Conservation (phyloP, 768 basidiomycete species). For the Terana coerulea region DNA sequence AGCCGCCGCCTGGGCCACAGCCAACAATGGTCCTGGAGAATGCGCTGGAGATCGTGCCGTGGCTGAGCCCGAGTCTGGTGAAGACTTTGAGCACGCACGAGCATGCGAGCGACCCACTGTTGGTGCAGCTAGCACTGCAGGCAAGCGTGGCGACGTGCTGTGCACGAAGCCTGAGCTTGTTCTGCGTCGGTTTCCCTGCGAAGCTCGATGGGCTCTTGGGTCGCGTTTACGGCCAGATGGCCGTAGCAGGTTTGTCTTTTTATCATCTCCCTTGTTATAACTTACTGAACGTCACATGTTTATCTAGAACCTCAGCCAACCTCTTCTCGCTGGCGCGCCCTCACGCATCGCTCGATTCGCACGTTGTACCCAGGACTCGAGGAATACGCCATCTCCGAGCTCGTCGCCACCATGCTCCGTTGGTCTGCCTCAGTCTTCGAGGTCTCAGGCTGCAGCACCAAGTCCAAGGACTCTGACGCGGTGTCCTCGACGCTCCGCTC, state of each 20-base stretch:
- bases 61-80: conserved; percentile 61
- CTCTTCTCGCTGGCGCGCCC: conserved; percentile 71
- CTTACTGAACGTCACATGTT: conserved; percentile 7
- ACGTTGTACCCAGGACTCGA: conserved; percentile 61
- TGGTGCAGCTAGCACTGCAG: conserved; percentile 75
- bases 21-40: conserved; percentile 41
- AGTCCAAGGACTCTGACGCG: conserved; percentile 17
- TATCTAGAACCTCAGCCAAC: conserved; percentile 68
- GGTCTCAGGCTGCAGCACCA: conserved; percentile 53
- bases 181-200: conserved; percentile 71
- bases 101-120: conserved; percentile 70
- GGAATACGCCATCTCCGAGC: conserved; percentile 65
- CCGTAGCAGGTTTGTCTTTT: conserved; percentile 18
- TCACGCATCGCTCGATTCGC: conserved; percentile 69
- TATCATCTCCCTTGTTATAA: too few species aligned
- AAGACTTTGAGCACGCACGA: conserved; percentile 59
- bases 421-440: conserved; percentile 68
- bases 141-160: conserved; percentile 66
- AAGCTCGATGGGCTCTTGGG: conserved; percentile 61
- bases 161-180: conserved; percentile 61
- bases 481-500: conserved; percentile 35
- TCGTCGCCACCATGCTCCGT: conserved; percentile 69
- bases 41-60: conserved; percentile 51
- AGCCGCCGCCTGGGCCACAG: conserved; percentile 24
- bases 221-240: conserved; percentile 23